Percentiles rank a stretch among this genome's conserved stretches.
phyloP scores from a whole-genome alignment of 345 rosid genomes.

The Erysimum cheiranthoides region DNA sequence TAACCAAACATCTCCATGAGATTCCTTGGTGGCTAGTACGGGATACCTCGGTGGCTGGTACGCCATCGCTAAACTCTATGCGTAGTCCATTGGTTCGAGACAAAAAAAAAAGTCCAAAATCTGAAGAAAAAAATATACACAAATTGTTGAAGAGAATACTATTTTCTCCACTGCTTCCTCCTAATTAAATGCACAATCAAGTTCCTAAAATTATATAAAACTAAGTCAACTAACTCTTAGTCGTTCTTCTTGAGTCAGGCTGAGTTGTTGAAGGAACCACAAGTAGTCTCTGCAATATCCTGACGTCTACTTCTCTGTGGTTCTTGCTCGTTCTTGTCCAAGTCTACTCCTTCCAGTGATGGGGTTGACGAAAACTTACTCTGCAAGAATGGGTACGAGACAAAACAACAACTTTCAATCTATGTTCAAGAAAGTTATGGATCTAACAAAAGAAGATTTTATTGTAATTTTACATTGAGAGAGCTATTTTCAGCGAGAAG shows the following conservation, averaged over 20 bases:
- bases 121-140: conserved; percentile 16
- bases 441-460: not conserved
- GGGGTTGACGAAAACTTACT: conserved; percentile 62
- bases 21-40: no score
- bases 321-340: conserved; percentile 56
- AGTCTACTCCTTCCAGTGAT: conserved; percentile 54
- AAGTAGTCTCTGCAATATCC: conserved; percentile 44
- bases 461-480: conserved; percentile 62
- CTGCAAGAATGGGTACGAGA: conserved; percentile 48
- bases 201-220: conserved; percentile 29
- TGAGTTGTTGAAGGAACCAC: conserved; percentile 43
- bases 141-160: not conserved
- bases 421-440: not conserved
- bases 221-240: conserved; percentile 39
- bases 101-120: conserved; percentile 7
- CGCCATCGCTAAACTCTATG: conserved; percentile 9
- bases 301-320: conserved; percentile 37
- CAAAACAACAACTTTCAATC: conserved; percentile 7
- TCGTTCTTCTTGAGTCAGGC: conserved; percentile 20
- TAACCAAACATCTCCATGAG: no score
- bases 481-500: conserved; percentile 67
- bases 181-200: conserved; percentile 8
- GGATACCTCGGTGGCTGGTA: no score
- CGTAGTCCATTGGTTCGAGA: not conserved
- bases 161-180: not conserved